Evolutionary conservation across 2,329 filamentous ascomycete species (phyloP).

Genomic region (Diplodia corticola): DNA sequence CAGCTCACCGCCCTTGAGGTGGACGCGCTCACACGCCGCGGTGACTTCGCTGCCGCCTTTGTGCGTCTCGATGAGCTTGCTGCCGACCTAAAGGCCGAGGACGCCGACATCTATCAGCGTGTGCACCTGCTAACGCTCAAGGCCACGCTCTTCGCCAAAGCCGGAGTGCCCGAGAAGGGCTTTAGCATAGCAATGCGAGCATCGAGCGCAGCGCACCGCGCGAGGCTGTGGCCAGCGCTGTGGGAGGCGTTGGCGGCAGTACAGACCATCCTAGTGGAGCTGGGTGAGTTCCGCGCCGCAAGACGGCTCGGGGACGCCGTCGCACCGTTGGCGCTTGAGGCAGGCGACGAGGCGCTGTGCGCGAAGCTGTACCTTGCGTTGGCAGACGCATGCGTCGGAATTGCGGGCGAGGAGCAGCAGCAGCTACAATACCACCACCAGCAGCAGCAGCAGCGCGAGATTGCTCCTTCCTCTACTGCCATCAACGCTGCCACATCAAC

Average conservation of each 20-base stretch:
- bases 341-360: slow-evolving; percentile 61
- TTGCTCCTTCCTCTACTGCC: neutral
- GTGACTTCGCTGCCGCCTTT: slow-evolving; percentile 56
- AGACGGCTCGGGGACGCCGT: slow-evolving; percentile 65
- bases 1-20: slow-evolving; percentile 62
- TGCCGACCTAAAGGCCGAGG: slow-evolving; percentile 53
- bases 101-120: slow-evolving; percentile 65
- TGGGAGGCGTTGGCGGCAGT: slow-evolving; percentile 72
- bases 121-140: slow-evolving; percentile 73
- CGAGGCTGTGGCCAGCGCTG: slow-evolving; percentile 66
- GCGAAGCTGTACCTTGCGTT: slow-evolving; percentile 69
- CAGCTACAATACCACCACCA: slow-evolving; percentile 24
- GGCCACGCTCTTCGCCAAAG: slow-evolving; percentile 66
- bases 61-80: slow-evolving; percentile 55
- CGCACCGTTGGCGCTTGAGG: slow-evolving; percentile 72
- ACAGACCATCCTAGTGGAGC: slow-evolving; percentile 67
- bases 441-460: neutral
- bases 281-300: slow-evolving; percentile 71
- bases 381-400: slow-evolving; percentile 76
- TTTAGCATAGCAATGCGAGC: slow-evolving; percentile 78
- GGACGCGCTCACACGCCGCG: slow-evolving; percentile 57
- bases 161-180: slow-evolving; percentile 69
- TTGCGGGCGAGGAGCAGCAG: slow-evolving; percentile 58
- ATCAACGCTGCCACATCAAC: neutral
- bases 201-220: slow-evolving; percentile 69